phyloP scores from a whole-genome alignment of 2,329 filamentous ascomycete genomes.

The Aaosphaeria arxii region DNA sequence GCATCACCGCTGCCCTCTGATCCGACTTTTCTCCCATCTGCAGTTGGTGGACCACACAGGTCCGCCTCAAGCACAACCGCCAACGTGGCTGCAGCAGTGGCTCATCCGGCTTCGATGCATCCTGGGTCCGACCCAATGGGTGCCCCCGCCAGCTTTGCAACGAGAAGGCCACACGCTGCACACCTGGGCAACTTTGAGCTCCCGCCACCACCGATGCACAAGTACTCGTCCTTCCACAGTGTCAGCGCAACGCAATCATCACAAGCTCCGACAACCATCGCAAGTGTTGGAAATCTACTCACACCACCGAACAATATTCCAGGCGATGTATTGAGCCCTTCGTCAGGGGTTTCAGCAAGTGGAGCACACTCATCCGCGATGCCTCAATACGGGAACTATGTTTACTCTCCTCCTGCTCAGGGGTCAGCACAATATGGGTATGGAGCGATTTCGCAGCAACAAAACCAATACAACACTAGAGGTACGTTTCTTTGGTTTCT shows the following conservation, averaged over 20 bases:
- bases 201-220: slow-evolving; percentile 56
- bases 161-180: slow-evolving; percentile 67
- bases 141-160: slow-evolving; percentile 64
- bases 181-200: slow-evolving; percentile 69
- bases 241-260: slow-evolving; percentile 43
- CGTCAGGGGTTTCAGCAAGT: slow-evolving; percentile 59
- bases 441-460: slow-evolving; percentile 36
- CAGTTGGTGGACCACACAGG: slow-evolving; percentile 42
- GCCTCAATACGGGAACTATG: slow-evolving; percentile 62
- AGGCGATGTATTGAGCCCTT: slow-evolving; percentile 61
- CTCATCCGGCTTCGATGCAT: slow-evolving; percentile 61
- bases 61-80: slow-evolving; percentile 45
- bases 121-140: slow-evolving; percentile 59
- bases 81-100: slow-evolving; percentile 63
- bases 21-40: slow-evolving; percentile 39
- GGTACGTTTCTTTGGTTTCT: slow-evolving; percentile 55
- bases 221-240: slow-evolving; percentile 46
- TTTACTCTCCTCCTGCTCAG: slow-evolving; percentile 55
- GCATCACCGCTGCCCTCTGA: slow-evolving; percentile 39
- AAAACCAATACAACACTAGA: slow-evolving; percentile 12
- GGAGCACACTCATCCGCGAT: slow-evolving; percentile 58
- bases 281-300: slow-evolving; percentile 60
- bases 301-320: slow-evolving; percentile 61
- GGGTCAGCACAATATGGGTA: slow-evolving; percentile 53
- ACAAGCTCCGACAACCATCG: slow-evolving; percentile 44